A percentile compares a stretch with the other conserved stretches of the same genome.
Conservation (phyloP, 495 filamentous ascomycete genomes). For the Cryomyces antarcticus region DNA sequence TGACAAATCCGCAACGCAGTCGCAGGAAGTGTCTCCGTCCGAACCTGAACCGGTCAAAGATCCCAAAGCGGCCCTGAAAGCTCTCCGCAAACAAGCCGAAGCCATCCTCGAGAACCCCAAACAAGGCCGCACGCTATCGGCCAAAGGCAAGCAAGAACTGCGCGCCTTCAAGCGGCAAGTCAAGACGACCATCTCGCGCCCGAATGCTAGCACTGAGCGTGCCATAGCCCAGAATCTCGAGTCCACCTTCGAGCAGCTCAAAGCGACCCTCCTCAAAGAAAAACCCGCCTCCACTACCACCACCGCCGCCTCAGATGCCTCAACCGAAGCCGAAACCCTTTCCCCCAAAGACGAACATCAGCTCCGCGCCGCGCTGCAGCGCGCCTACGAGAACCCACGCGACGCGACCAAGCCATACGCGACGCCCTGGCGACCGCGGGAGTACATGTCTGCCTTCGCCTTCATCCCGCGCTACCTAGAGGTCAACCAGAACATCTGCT, state of each 20-base stretch:
- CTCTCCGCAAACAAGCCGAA: constrained; percentile 33
- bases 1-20: background rate
- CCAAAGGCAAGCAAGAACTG: constrained; percentile 40
- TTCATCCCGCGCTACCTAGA: constrained; percentile 92
- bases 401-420: constrained; percentile 66
- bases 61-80: constrained; percentile 23
- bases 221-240: constrained; percentile 28
- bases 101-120: constrained; percentile 22
- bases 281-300: constrained; percentile 2
- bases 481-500: constrained; percentile 89
- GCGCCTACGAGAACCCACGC: constrained; percentile 48
- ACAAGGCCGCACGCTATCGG: constrained; percentile 22
- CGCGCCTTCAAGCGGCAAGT: constrained; percentile 36
- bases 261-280: constrained; percentile 4
- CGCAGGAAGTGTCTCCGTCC: background rate
- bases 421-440: constrained; percentile 77
- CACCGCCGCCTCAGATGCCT: background rate
- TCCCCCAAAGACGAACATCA: background rate
- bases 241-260: constrained; percentile 26
- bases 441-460: constrained; percentile 77
- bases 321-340: constrained; percentile 1
- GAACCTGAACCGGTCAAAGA: constrained; percentile 1
- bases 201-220: constrained; percentile 19
- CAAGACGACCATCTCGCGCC: constrained; percentile 30
- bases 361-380: constrained; percentile 26